Conservation (phyloP, 306 rosid species). For the Quercus wislizeni region DNA sequence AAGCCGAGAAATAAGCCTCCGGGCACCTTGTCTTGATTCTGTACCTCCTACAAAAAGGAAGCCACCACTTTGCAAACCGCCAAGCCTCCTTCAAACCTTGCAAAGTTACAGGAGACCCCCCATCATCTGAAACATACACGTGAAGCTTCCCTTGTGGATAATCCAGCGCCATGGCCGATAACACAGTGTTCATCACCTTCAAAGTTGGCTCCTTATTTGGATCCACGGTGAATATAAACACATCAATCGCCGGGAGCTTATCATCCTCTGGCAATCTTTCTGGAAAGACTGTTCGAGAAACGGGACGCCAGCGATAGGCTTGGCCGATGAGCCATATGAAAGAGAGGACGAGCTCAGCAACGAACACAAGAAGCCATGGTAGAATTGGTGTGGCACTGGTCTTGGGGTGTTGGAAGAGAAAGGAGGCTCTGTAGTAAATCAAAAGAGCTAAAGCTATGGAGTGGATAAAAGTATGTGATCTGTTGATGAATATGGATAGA, state of each 20-base stretch:
- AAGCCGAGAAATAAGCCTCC: conserved; percentile 52
- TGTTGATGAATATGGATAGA: conserved; percentile 34
- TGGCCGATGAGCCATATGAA: conserved; percentile 61
- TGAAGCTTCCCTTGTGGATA: conserved; percentile 67
- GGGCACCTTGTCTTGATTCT: conserved; percentile 50
- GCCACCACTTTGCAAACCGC: conserved; percentile 64
- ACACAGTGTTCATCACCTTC: conserved; percentile 66
- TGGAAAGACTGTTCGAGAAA: conserved; percentile 47
- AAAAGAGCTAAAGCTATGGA: conserved; percentile 46
- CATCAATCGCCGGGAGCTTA: conserved; percentile 57
- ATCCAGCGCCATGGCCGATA: conserved; percentile 72
- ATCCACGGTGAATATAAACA: conserved; percentile 73
- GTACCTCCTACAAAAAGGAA: conserved; percentile 59
- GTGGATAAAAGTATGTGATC: conserved; percentile 42
- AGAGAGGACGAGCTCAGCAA: conserved; percentile 59
- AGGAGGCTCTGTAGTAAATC: conserved; percentile 46
- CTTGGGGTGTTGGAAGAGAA: conserved; percentile 33
- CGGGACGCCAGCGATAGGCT: conserved; percentile 54
- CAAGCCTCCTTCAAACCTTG: conserved; percentile 43
- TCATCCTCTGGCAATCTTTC: conserved; percentile 53
- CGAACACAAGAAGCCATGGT: conserved; percentile 52
- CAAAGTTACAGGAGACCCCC: conserved; percentile 53
- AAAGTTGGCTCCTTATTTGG: conserved; percentile 61
- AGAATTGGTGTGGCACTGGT: conserved; percentile 19
- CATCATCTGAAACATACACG: conserved; percentile 76